Evolutionary conservation across 23 red algal genomes (phyloP).

Genomic region (Cyanidium caldarium): DNA sequence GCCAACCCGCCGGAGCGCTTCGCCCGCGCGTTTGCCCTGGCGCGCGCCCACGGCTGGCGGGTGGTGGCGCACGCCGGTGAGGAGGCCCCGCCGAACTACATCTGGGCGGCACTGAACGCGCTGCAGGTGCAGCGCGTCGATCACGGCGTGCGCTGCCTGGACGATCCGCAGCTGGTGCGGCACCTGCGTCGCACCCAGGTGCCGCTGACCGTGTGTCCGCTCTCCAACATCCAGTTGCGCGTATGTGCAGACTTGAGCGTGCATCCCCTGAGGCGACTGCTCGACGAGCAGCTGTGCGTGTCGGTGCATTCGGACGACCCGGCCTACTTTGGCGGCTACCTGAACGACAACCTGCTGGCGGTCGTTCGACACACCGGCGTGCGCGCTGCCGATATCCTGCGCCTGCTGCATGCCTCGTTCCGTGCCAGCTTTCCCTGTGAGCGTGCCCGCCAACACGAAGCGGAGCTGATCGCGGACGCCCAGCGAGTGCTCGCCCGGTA

Average conservation of each 20-base stretch:
- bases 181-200: neutral
- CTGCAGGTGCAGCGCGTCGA: conserved; percentile 6
- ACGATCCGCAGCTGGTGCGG: neutral
- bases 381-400: neutral
- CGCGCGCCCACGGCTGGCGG: neutral
- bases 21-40: neutral
- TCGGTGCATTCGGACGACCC: conserved; percentile 1
- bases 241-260: neutral
- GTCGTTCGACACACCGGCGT: neutral
- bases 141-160: neutral
- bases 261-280: neutral
- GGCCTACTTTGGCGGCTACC: conserved; percentile 15
- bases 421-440: neutral
- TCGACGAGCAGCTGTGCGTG: conserved; percentile 2
- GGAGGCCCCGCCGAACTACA: neutral
- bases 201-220: conserved; percentile 5
- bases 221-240: neutral
- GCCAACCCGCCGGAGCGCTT: neutral
- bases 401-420: neutral
- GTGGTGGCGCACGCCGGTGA: neutral
- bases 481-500: too few relatives aligned
- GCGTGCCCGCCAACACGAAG: too few relatives aligned
- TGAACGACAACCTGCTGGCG: conserved; percentile 4
- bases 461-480: too few relatives aligned
- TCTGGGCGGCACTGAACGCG: neutral